Evolutionary conservation across 495 filamentous ascomycete species (phyloP), one percentile per base, ranked within the genome.

Genomic region (Penicillium canescens): DNA sequence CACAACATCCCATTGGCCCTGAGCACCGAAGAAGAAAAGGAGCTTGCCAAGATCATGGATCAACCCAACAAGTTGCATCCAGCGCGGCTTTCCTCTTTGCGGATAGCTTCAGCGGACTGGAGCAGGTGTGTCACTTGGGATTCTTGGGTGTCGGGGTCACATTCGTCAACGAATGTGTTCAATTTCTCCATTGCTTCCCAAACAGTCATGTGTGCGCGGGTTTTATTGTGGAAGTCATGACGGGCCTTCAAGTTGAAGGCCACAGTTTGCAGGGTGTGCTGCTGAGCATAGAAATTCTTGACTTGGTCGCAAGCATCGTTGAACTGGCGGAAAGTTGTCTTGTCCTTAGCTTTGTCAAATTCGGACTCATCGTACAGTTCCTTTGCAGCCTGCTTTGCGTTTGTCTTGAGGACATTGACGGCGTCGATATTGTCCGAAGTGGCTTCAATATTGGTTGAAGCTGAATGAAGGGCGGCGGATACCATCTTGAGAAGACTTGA

Each of bases 181-280:
- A 95, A 82, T 65, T 88, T 92, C 77, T 92, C 88, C 70, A 95
- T 92, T 6, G 91, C 91, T 61, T 92, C 76, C 91, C 91, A 96
- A 60, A 96, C 73, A 28, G 82, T 86, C 87, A 95, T 89, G 60
- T 87, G 78, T 16, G 84, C 86, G 47, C 89, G 81, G 7, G 74
- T 83, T 49, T 83, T 80, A 39, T 77, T 78, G 63, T 86, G 76
- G 76, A 95, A 92, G 44, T 74, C 74, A 54, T 86, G 78, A 37
- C 91, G 87, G 4, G 88, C 81, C 50, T 86, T 82, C n/a, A 92
- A 79, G 73, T 92, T 92, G 80, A 91, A 90, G 12, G 88, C 87
- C 0, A 92, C 86, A 0, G 88, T 94, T 62, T 94, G 89, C 73
- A 90, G 90, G 67, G 80, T 80, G 71, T 94, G 90, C 59, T 92